Percentiles rank a stretch among this genome's conserved stretches.
Evolutionary conservation across 2,329 filamentous ascomycete genomes (phyloP).

Genomic region (Calcarisporium arbuscula): DNA sequence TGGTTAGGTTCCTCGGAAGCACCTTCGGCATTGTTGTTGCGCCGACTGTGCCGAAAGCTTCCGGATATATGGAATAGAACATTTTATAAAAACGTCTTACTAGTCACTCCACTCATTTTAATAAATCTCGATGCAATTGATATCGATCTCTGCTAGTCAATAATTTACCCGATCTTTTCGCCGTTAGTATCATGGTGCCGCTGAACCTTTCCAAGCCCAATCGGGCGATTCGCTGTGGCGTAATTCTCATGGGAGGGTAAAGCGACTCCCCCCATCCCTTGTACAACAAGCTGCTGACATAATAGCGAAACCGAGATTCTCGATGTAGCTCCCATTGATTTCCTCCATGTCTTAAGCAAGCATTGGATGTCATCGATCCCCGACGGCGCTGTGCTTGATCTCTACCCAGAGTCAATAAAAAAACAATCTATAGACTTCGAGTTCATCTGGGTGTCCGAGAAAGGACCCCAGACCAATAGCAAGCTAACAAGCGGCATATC

Average conservation of each 20-base stretch:
- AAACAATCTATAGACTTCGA: conserved; percentile 19
- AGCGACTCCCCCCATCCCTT: neutral
- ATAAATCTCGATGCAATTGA: no score
- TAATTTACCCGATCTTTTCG: no score
- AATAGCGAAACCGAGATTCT: conserved; percentile 24
- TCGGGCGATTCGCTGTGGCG: conserved; percentile 19
- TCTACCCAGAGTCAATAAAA: conserved; percentile 11
- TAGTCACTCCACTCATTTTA: no score
- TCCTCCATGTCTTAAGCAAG: conserved; percentile 15
- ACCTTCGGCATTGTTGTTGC: no score
- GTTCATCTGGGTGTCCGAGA: conserved; percentile 29
- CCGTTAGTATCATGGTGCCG: no score
- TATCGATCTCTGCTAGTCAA: no score
- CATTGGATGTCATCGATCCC: conserved; percentile 14
- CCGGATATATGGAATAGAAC: no score
- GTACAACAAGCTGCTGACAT: neutral
- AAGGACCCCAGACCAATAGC: conserved; percentile 7
- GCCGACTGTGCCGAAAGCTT: no score
- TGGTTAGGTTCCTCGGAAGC: no score
- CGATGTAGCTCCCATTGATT: conserved; percentile 27
- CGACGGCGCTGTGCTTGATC: no score
- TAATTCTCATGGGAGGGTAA: conserved; percentile 22
- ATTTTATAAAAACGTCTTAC: no score
- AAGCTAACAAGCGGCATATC: conserved; percentile 19
- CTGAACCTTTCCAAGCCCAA: no score